phyloP scores from a whole-genome alignment of 306 rosid genomes.

The Betula pendula region DNA sequence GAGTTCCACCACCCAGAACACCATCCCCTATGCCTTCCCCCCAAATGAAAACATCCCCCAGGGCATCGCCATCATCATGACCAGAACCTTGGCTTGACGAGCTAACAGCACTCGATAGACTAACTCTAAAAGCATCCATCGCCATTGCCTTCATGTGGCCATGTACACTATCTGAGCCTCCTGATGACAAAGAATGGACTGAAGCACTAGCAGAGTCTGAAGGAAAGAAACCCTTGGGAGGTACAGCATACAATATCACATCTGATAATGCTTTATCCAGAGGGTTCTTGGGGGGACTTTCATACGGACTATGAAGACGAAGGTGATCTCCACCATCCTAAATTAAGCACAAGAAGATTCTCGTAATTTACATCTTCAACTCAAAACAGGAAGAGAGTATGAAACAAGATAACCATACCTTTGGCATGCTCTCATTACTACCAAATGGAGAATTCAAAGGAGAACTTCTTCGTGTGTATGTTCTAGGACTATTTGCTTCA shows the following conservation, averaged over 20 bases:
- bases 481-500: slow-evolving; percentile 97
- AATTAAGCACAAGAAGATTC: slow-evolving; percentile 34
- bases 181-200: slow-evolving; percentile 91
- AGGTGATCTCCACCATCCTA: slow-evolving; percentile 91
- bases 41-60: slow-evolving; percentile 98
- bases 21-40: slow-evolving; percentile 98
- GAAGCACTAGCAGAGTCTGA: slow-evolving; percentile 94
- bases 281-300: slow-evolving; percentile 94
- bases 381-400: slow-evolving; percentile 12
- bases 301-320: slow-evolving; percentile 91
- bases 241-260: slow-evolving; percentile 75
- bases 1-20: slow-evolving; percentile 89
- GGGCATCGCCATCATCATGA: slow-evolving; percentile 97
- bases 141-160: slow-evolving; percentile 87
- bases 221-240: slow-evolving; percentile 89
- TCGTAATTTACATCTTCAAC: slow-evolving; percentile 25
- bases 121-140: slow-evolving; percentile 96
- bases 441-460: slow-evolving; percentile 93
- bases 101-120: slow-evolving; percentile 97
- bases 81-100: slow-evolving; percentile 99
- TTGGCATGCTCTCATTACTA: slow-evolving; percentile 90
- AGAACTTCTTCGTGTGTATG: slow-evolving; percentile 92
- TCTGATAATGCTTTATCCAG: slow-evolving; percentile 86
- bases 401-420: slow-evolving; percentile 50
- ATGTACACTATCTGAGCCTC: slow-evolving; percentile 93